Evolutionary conservation across 148 eudicot species (phyloP), one percentile per base, ranked within the genome.

Genomic region (Silene latifolia): DNA sequence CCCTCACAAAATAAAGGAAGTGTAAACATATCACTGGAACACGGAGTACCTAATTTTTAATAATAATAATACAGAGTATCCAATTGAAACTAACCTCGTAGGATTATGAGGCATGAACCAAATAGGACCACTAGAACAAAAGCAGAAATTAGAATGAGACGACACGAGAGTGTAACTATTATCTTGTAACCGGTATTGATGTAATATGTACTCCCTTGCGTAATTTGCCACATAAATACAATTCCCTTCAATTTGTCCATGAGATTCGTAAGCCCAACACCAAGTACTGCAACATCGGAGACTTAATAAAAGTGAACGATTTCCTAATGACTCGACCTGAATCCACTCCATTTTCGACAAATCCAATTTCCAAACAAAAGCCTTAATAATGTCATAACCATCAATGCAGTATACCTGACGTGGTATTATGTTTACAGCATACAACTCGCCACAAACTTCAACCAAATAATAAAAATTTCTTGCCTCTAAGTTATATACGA

Each of bases 241-340:
- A 35, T 75, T 54, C 13, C 25, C 53, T 57, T 51, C n/a, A 8
- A 75, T 29, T 10, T 29, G 29, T 2, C 29, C 46, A 57, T 58
- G 14, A 1, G 19, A 18, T 27, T 1, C 3, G 3, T 27, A 1
- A 1, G 29, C 29, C 44, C 68, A 46, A 1, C 67, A 69, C 74
- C 79, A 76, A 2, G 60, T 59, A n/a, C n/a, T n/a, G 25, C 11
- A 23, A 60, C 74, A 2, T 1, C 0, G 8, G 4, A 0, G 0
- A 17, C 67, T 27, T 0, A 69, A 5, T 14, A 76, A 76, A n/a
- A 76, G 69, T 8, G 79, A 68, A 17, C 73, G 67, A 48, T 48
- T 67, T 5, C 24, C 47, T 57, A 76, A 68, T 27, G 25, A 17
- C 18, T 59, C 35, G 11, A 69, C 24, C n/a, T 12, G 5, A 0